Base-by-base conservation (phyloP, 257 asterid genomes). In the Primulina eburnea region DNA sequence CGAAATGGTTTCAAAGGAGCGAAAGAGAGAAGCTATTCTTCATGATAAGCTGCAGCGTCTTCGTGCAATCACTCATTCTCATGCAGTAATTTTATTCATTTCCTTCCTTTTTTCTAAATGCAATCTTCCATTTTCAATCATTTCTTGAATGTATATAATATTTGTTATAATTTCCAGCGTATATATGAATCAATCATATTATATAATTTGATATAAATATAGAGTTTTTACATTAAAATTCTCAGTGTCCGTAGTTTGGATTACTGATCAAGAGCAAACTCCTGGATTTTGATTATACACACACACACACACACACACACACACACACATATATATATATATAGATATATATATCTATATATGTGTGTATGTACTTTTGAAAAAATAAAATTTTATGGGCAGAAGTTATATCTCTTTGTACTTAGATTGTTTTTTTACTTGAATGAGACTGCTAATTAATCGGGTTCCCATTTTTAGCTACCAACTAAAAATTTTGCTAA, bases 21-120 rank as follows among this genome's bases (percentile, higher is more conserved):
- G 80, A 65, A 82, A 78, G 68, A 83, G 68, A 50, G 69, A 70
- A 77, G 81, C 77, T 65, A 67, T 76, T 32, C 75, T 85, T 75
- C 81, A 81, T 82, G 94, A 89, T 77, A 85, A 92, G 78, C 87
- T 89, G 65, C 96, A 92, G 76, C 86, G 85, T 75, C 98, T 92
- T 78, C 95, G 92, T 69, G 86, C 97, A 70, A 72, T 86, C 82
- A 83, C 98, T 76, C 84, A 88, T 65, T 92, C 97, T 80, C 89
- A 83, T 77, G 85, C 98, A 61, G 98, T 92, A 89, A 84, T 70
- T 69, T 1, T 37, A 37, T 64, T 4, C 5, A 9, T 53, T 69
- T 30, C 63, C 28, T 16, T 4, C 10, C 18, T 40, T 38, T n/a
- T 30, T 24, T 24, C 1, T 0, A 24, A 24, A 24, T 24, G 1